Percentiles rank a stretch among this genome's conserved stretches.
These are phyloP conservation scores for Phytophthora crassamura DNA, from an alignment of 352 stramenopile genomes.

Conservation along the genomic window DNA sequence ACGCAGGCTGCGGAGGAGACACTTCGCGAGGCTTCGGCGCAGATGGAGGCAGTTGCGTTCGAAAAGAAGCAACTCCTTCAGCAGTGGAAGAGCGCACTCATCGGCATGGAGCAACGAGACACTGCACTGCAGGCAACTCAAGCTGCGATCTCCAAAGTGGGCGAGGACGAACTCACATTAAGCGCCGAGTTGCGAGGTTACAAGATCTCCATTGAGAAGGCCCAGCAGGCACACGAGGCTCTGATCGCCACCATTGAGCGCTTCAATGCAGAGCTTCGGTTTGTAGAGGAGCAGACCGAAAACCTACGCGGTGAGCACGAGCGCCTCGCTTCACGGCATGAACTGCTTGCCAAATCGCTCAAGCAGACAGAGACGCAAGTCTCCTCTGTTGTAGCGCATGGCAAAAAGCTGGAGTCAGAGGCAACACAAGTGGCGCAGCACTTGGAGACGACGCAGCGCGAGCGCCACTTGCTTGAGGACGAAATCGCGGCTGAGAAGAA, in stretches of 20 bases:
- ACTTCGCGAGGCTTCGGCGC: slow-evolving; percentile 83
- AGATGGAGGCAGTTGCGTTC: slow-evolving; percentile 94
- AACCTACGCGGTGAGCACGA: slow-evolving; percentile 72
- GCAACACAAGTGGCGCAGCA: slow-evolving; percentile 71
- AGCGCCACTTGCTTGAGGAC: slow-evolving; percentile 90
- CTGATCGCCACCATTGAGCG: slow-evolving; percentile 86
- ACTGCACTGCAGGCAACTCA: slow-evolving; percentile 92
- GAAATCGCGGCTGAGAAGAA: slow-evolving; percentile 85
- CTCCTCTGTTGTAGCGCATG: slow-evolving; percentile 59
- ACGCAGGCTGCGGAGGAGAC: slow-evolving; percentile 88
- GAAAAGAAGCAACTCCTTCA: slow-evolving; percentile 96
- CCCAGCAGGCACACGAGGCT: slow-evolving; percentile 84
- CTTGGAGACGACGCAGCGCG: slow-evolving; percentile 86
- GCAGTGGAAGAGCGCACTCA: slow-evolving; percentile 95
- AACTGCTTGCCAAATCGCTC: slow-evolving; percentile 89
- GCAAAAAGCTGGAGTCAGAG: slow-evolving; percentile 80
- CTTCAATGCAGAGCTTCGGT: slow-evolving; percentile 84
- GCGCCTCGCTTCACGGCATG: slow-evolving; percentile 78
- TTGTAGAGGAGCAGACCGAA: slow-evolving; percentile 73
- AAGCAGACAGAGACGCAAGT: slow-evolving; percentile 89
- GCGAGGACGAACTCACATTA: slow-evolving; percentile 85
- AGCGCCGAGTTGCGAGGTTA: slow-evolving; percentile 90
- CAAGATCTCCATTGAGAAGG: slow-evolving; percentile 85
- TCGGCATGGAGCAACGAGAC: slow-evolving; percentile 91
- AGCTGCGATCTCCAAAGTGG: slow-evolving; percentile 78